Conservation (phyloP, 2,329 filamentous ascomycete species). For the Colletotrichum sp. region DNA sequence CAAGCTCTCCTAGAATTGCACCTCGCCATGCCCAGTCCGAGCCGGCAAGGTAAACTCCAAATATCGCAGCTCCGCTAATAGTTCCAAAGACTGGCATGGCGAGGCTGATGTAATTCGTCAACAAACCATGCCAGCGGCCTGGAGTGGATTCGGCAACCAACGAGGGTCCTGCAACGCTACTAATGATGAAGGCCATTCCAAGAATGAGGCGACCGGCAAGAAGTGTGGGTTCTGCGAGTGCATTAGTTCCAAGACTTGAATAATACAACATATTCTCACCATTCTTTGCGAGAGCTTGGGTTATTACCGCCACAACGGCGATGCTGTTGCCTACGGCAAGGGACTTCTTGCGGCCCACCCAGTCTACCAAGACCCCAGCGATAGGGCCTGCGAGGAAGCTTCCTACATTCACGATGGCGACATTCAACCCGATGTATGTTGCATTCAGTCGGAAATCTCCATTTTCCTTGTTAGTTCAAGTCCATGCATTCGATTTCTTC, state of each 20-base stretch:
- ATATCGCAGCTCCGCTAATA: neutral
- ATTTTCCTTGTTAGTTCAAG: neutral
- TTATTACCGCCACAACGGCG: neutral
- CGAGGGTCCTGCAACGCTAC: neutral
- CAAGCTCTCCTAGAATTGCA: neutral
- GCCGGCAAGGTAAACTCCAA: neutral
- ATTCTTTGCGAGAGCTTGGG: neutral
- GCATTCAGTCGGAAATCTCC: neutral
- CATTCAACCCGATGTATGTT: neutral
- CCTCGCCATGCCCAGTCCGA: neutral
- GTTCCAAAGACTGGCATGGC: neutral
- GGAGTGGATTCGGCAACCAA: neutral
- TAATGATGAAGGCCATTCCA: neutral
- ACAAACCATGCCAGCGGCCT: neutral
- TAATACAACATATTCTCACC: neutral
- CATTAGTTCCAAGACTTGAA: neutral
- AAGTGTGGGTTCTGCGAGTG: neutral
- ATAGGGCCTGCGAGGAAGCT: neutral
- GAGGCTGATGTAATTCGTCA: neutral
- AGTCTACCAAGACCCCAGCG: neutral
- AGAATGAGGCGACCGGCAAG: neutral
- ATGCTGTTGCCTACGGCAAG: neutral
- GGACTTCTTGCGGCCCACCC: neutral
- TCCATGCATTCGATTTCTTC: neutral
- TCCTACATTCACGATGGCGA: neutral